Base-by-base conservation (phyloP, 2,329 filamentous ascomycete species). In the Geosmithia putterillii region DNA sequence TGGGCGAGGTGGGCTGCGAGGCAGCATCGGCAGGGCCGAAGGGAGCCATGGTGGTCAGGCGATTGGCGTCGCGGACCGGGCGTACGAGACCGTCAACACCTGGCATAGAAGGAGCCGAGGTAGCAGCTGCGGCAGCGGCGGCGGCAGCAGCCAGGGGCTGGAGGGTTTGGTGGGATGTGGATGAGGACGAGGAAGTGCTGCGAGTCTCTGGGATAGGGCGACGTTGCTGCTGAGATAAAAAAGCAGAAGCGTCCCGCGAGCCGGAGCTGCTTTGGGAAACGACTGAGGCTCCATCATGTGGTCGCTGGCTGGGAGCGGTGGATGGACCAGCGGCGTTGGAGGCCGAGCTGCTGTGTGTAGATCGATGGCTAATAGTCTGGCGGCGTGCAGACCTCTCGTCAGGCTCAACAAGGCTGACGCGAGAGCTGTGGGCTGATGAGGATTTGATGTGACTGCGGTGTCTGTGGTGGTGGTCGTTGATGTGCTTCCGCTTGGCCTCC, bases 1-100 rank as follows among this genome's bases (percentile, higher is more conserved):
- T 92, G 1, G 88, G 88, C 12, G 88, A 95, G 45, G 89, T 85
- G 8, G 92, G 92, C 58, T 94, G 89, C n/a, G 90, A 95, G 37
- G 76, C 74, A 43, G 88, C 65, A 43, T 83, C 81, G 10, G 74
- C 70, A 48, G 83, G 76, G 43, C 81, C 69, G 36, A 81, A 74
- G 7, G 83, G 76, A 38, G 82, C 70, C 81, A 92, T 94, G 42
- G 84, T 92, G 40, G 83, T 86, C 46, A 92, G 73, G 46, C 88
- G 79, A 58, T 96, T 87, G 38, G 78, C 71, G 57, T 94, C 86
- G 51, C 86, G 81, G 32, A 90, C 82, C 7, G 84, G 86, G 42
- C 88, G 78, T 46, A 92, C 76, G 56, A 92, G 89, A 3, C 76
- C 76, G 57, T 90, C 84, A 35, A 75, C 64, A 15, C 73, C 66